Percentiles rank a stretch among this genome's conserved stretches.
These are phyloP conservation scores for Cladochytrium replicatum DNA, from an alignment of 192 early-diverging fungal genomes.

Conservation along the genomic window DNA sequence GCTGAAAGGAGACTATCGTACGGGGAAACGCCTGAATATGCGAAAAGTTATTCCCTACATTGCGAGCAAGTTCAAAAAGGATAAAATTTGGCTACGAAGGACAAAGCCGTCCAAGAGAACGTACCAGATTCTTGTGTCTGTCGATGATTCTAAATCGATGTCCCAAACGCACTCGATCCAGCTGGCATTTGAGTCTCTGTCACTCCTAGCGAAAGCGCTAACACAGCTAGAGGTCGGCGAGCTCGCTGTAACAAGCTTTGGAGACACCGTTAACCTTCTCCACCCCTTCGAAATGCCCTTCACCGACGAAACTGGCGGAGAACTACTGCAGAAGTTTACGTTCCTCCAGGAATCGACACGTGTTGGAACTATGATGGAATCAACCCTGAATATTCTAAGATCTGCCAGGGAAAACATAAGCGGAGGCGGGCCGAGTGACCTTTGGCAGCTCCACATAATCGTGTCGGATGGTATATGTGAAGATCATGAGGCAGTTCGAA, in stretches of 20 bases:
- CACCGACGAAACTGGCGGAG: constrained; percentile 79
- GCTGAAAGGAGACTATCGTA: constrained; percentile 94
- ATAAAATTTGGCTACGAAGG: constrained; percentile 98
- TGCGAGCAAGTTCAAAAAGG: constrained; percentile 97
- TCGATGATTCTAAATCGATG: constrained; percentile 99
- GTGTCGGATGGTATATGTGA: constrained; percentile 97
- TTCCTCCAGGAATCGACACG: constrained; percentile 83
- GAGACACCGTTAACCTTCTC: constrained; percentile 71
- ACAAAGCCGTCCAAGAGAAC: constrained; percentile 93
- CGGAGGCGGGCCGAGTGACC: constrained; percentile 41
- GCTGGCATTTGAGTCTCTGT: constrained; percentile 89
- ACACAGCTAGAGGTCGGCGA: constrained; percentile 93
- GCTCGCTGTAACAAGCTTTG: constrained; percentile 83
- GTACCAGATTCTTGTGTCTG: constrained; percentile 96
- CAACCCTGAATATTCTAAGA: constrained; percentile 69
- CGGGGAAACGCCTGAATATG: constrained; percentile 99
- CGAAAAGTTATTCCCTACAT: constrained; percentile 99
- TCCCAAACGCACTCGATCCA: constrained; percentile 74
- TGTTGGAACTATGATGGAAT: constrained; percentile 77
- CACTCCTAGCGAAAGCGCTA: constrained; percentile 83
- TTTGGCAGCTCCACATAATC: constrained; percentile 95
- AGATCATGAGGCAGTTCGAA: constrained; percentile 74
- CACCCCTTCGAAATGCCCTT: constrained; percentile 95
- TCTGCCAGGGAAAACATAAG: constrained; percentile 45
- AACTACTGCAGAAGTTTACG: constrained; percentile 79